Conservation (phyloP, 1,284 basidiomycete species). For the Boletus sp. region DNA sequence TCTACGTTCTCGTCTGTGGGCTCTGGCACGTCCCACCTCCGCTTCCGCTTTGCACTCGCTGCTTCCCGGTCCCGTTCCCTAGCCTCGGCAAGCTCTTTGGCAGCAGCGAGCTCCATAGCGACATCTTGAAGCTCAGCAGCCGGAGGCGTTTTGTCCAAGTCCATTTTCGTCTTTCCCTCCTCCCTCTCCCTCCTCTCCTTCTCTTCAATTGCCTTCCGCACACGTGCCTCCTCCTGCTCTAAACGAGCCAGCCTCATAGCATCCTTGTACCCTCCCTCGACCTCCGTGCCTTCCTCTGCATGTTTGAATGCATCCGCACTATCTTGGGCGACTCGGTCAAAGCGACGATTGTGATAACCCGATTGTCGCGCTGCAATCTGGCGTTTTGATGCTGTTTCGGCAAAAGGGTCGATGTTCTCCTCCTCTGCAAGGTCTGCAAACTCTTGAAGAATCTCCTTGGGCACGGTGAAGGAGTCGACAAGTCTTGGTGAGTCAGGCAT, state of each 20-base stretch:
- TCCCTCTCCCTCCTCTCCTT: slow-evolving; percentile 78
- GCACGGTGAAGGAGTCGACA: slow-evolving; percentile 85
- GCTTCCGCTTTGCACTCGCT: slow-evolving; percentile 68
- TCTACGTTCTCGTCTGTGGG: slow-evolving; percentile 58
- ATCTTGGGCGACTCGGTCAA: slow-evolving; percentile 75
- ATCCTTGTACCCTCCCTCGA: slow-evolving; percentile 91
- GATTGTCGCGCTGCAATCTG: slow-evolving; percentile 94
- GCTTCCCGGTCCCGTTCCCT: slow-evolving; percentile 32
- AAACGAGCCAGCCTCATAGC: slow-evolving; percentile 90
- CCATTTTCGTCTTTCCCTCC: slow-evolving; percentile 78
- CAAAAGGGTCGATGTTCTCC: slow-evolving; percentile 89
- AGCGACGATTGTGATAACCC: slow-evolving; percentile 93
- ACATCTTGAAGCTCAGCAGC: slow-evolving; percentile 69
- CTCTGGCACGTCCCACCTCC: slow-evolving; percentile 82
- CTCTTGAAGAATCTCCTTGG: slow-evolving; percentile 93
- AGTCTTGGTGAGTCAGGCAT: slow-evolving; percentile 53
- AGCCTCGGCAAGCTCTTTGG: slow-evolving; percentile 44
- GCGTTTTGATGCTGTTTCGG: slow-evolving; percentile 85
- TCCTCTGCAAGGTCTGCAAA: slow-evolving; percentile 91
- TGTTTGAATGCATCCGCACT: slow-evolving; percentile 77
- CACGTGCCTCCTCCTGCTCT: slow-evolving; percentile 90
- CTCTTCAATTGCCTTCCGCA: slow-evolving; percentile 83
- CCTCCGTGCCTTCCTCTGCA: slow-evolving; percentile 57
- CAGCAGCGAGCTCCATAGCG: slow-evolving; percentile 59
- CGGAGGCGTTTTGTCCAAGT: slow-evolving; percentile 85